These are phyloP conservation scores for Blastomyces parvus DNA, from an alignment of 2,329 filamentous ascomycete genomes.

Conservation along the genomic window DNA sequence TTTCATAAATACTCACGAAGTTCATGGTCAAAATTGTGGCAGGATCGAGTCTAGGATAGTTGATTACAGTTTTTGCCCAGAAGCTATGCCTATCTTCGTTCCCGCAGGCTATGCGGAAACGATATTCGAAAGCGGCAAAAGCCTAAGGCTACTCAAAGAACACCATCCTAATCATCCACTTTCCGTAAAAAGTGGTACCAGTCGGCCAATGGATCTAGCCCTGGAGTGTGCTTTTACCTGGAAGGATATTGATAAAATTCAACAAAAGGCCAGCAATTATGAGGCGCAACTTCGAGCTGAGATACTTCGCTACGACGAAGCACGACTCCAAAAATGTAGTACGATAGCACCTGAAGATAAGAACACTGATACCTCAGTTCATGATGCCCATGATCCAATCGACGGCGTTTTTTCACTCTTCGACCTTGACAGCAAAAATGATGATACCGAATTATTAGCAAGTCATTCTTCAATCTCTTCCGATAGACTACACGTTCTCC, in stretches of 20 bases:
- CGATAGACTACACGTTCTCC: constrained; percentile 24
- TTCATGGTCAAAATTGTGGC: constrained; percentile 52
- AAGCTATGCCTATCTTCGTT: constrained; percentile 63
- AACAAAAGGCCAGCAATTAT: constrained; percentile 46
- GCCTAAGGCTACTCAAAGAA: constrained; percentile 59
- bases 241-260: constrained; percentile 56
- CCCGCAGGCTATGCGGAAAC: constrained; percentile 56
- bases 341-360: neutral
- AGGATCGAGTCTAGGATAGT: constrained; percentile 51
- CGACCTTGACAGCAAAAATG: constrained; percentile 26
- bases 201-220: constrained; percentile 44
- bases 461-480: constrained; percentile 18
- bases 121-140: constrained; percentile 73
- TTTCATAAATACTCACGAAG: constrained; percentile 52
- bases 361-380: neutral
- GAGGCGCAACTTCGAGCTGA: constrained; percentile 29
- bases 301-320: constrained; percentile 30
- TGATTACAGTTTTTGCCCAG: constrained; percentile 44
- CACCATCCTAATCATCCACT: constrained; percentile 65
- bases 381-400: constrained; percentile 7
- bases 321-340: neutral
- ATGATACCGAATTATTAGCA: constrained; percentile 6
- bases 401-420: constrained; percentile 27
- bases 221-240: constrained; percentile 64
- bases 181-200: constrained; percentile 43